Base-by-base conservation (phyloP, 2,329 filamentous ascomycete species). In the Arthrobotrys sphaeroides region DNA sequence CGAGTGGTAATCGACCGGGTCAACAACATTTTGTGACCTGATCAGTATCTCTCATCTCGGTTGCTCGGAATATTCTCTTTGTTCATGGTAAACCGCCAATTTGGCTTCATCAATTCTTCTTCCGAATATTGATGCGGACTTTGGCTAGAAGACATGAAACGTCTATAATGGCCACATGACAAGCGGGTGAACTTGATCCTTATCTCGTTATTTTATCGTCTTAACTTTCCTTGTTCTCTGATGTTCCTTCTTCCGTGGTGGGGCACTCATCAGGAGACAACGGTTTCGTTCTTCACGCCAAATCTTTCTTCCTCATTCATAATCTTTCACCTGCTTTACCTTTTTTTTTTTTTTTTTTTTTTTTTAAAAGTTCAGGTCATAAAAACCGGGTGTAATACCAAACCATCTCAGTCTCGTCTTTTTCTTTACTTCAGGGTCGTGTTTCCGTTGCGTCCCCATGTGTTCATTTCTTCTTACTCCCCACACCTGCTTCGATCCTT, bases 1-100 rank as follows among this genome's bases (percentile, higher is more conserved):
- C 79, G 95, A 99, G 83, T 99, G 95, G 95, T 99, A 88, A 49
- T 38, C 38, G 13, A 31, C 10, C 16, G 12, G 47, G 18, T n/a
- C n/a, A n/a, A 22, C 16, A 26, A 40, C 31, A 36, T 7, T 43
- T 49, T 36, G 2, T 59, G 6, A 42, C 38, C 53, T 40, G 16
- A 43, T 40, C 22, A 28, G 18, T 49, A 1, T 49, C 18, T 16
- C 16, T 53, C 28, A 33, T 59, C 53, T 20, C 36, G 57, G 59
- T 42, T 53, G 33, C 40, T 42, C 26, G 49, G 49, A 26, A 57
- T 33, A 42, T 61, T 61, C 42, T 42, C 43, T 12, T 43, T 2
- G 26, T 12, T 57, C 47, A 28, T 42, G n/a, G n/a, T n/a, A n/a
- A n/a, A n/a, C 26, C 10, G 13, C 18, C 16, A 22, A 40, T 22